Conservation (phyloP, 192 early-diverging fungal genomes). For the Gonapodya prolifera region DNA sequence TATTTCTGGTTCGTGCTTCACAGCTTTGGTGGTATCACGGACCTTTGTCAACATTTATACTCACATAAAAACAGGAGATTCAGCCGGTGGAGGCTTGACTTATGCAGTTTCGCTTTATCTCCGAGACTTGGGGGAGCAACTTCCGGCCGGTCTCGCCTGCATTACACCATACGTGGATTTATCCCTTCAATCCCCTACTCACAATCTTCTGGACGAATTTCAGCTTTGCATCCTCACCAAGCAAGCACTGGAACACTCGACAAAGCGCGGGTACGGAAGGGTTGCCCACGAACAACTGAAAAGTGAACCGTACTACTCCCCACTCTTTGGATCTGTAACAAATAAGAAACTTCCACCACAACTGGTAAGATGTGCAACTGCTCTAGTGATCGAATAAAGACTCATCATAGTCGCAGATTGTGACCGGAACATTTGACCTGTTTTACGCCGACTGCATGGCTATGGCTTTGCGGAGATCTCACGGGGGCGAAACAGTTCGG, state of each 20-base stretch:
- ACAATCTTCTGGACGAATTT: not conserved
- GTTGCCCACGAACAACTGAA: not conserved
- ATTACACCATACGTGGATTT: not conserved
- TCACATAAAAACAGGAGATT: not conserved
- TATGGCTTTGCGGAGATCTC: not conserved
- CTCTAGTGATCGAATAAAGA: not conserved
- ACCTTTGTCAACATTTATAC: not conserved
- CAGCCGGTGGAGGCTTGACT: not conserved
- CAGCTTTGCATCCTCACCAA: not conserved
- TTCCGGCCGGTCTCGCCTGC: conserved; percentile 1
- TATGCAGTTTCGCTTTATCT: not conserved
- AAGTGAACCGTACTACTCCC: not conserved
- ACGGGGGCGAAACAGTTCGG: not conserved
- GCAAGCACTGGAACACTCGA: not conserved
- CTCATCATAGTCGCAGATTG: not conserved
- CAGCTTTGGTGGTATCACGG: not conserved
- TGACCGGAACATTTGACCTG: not conserved
- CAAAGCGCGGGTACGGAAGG: not conserved
- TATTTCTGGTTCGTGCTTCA: not conserved
- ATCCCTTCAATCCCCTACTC: not conserved
- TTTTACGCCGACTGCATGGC: not conserved
- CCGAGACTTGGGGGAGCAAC: not conserved
- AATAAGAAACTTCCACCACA: not conserved
- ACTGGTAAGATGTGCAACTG: not conserved
- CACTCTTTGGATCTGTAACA: not conserved